Conservation (phyloP, 2,329 filamentous ascomycete species). For the Hortaea werneckii region DNA sequence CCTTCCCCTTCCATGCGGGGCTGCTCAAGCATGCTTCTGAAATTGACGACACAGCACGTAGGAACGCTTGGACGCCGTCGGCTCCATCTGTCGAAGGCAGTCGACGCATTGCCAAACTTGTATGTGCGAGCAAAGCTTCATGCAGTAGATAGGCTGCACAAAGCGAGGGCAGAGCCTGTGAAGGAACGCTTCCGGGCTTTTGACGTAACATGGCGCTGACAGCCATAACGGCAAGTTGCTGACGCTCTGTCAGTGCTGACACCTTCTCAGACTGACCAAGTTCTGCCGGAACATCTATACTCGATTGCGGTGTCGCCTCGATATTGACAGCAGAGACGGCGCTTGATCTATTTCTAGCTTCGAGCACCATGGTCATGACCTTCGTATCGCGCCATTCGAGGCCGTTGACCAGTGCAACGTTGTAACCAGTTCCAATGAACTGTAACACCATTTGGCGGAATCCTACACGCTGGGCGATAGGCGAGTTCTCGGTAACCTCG, state of each 20-base stretch:
- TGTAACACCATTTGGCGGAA: constrained; percentile 43
- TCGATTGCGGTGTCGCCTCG: background rate
- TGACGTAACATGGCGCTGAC: constrained; percentile 12
- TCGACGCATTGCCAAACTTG: constrained; percentile 22
- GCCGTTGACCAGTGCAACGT: constrained; percentile 53
- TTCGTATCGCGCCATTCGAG: constrained; percentile 56
- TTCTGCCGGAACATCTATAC: background rate
- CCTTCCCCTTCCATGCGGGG: constrained; percentile 24
- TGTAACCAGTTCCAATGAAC: constrained; percentile 47
- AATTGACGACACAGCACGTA: constrained; percentile 27
- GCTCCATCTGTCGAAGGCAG: constrained; percentile 8
- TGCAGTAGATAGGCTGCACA: constrained; percentile 20
- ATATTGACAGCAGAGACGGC: background rate
- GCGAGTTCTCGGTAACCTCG: constrained; percentile 2
- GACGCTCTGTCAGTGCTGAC: constrained; percentile 16
- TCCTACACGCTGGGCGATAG: constrained; percentile 10
- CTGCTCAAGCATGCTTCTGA: constrained; percentile 30
- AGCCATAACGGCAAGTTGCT: constrained; percentile 16
- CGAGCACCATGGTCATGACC: constrained; percentile 42
- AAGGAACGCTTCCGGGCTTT: constrained; percentile 1
- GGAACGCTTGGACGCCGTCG: constrained; percentile 9
- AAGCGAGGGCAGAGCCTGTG: constrained; percentile 6
- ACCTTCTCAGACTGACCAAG: constrained; percentile 10
- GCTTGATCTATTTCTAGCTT: constrained; percentile 11
- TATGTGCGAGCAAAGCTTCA: constrained; percentile 18